Evolutionary conservation across 208 protist species (phyloP).

Genomic region (Leishmania guyanensis): DNA sequence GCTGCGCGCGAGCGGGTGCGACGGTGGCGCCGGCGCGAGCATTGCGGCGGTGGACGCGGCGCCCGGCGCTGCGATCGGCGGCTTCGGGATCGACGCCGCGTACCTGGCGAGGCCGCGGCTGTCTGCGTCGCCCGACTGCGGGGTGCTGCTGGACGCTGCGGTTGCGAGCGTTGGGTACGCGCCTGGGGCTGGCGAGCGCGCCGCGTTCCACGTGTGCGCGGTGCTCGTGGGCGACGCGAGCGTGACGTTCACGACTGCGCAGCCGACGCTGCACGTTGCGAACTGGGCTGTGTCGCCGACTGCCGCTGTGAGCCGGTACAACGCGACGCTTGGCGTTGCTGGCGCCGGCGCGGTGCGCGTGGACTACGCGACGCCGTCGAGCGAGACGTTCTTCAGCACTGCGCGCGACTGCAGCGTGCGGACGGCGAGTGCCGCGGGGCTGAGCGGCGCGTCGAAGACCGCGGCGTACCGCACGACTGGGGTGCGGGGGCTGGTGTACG

Average conservation of each 20-base stretch:
- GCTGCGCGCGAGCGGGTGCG: slow-evolving; percentile 44
- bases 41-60: slow-evolving; percentile 36
- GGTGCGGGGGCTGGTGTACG: slow-evolving; percentile 44
- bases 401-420: slow-evolving; percentile 29
- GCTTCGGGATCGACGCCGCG: slow-evolving; percentile 49
- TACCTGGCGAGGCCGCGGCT: slow-evolving; percentile 39
- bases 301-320: slow-evolving; percentile 44
- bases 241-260: slow-evolving; percentile 56
- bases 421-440: slow-evolving; percentile 20
- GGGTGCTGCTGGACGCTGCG: slow-evolving; percentile 8
- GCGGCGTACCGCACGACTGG: slow-evolving; percentile 16
- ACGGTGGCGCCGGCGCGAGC: slow-evolving; percentile 29
- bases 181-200: slow-evolving; percentile 37
- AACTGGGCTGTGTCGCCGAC: slow-evolving; percentile 44
- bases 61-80: slow-evolving; percentile 36
- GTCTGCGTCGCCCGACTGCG: slow-evolving; percentile 41
- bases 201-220: slow-evolving; percentile 66
- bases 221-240: slow-evolving; percentile 24
- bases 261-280: slow-evolving; percentile 46
- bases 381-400: slow-evolving; percentile 49
- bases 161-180: slow-evolving; percentile 43
- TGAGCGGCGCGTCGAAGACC: background rate
- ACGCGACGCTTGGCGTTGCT: slow-evolving; percentile 22
- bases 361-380: slow-evolving; percentile 50
- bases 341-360: slow-evolving; percentile 28